Base-by-base conservation (phyloP, 805 yeast species). In the Schwanniomyces vanrijiae region DNA sequence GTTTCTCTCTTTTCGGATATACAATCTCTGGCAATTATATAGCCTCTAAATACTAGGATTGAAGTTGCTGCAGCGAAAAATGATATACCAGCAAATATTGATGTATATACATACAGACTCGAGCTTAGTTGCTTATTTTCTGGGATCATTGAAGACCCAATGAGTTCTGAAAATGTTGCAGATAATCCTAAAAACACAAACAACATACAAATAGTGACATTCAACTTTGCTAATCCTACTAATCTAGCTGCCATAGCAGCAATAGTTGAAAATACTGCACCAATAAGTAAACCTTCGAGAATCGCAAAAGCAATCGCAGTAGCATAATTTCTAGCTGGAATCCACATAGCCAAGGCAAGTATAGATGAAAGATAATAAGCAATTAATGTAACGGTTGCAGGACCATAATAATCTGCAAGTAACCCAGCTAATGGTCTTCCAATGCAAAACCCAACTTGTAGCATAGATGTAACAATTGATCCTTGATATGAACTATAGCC, bases 381-480 rank as follows among this genome's bases (percentile, higher is more conserved):
- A n/a, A 46, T 45, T 13, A 51, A 28, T 1, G 59, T 67, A 8
- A 73, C 66, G 5, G 79, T 74, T 21, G 77, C 62, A 0, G 82
- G 70, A 0, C 86, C 87, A 44, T 61, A 62, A 9, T 31, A 52
- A 55, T 81, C 4, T 82, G 82, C n/a, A n/a, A n/a, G n/a, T n/a
- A n/a, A n/a, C n/a, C n/a, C n/a, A n/a, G n/a, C n/a, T n/a, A n/a
- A n/a, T n/a, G n/a, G n/a, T n/a, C n/a, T n/a, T n/a, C n/a, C n/a
- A 42, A 69, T 49, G 6, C 76, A 59, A 8, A 73, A 74, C 2
- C 85, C 85, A 11, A 77, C 77, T 28, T 82, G 74, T n/a, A 78
- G 65, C 81, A 80, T 75, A 21, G 83, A 77, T 0, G 82, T 64
- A 9, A 78, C 82, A 26, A 75, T 62, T 0, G 84, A 73, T 4